These are phyloP conservation scores for Staphylotrichum longicolle DNA, from an alignment of 495 filamentous ascomycete genomes.

Conservation along the genomic window DNA sequence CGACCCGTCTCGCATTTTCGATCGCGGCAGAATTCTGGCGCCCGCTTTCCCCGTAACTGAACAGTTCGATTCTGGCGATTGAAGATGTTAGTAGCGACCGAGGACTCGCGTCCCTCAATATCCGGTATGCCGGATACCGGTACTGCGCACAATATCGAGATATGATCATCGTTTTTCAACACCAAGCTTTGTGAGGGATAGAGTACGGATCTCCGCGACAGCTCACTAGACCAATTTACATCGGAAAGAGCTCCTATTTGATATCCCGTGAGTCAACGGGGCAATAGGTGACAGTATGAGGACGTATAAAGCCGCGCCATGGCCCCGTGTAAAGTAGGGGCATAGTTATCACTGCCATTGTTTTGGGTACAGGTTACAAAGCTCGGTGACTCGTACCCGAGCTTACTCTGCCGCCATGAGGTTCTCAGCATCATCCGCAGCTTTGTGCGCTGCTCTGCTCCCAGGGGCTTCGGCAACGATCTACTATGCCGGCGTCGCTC, in stretches of 20 bases:
- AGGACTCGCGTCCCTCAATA: neutral
- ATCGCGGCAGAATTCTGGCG: conserved; percentile 3
- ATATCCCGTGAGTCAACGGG: no score
- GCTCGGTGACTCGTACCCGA: neutral
- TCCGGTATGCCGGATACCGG: neutral
- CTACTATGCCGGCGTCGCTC: conserved; percentile 54
- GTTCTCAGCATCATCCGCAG: conserved; percentile 23
- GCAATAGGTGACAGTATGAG: no score
- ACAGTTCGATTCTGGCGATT: neutral
- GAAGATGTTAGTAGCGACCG: neutral
- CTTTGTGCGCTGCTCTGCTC: conserved; percentile 31
- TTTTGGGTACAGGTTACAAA: neutral
- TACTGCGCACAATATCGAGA: neutral
- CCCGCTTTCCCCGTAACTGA: neutral
- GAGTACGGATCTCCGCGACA: conserved; percentile 4
- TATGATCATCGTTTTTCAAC: neutral
- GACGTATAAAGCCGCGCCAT: neutral
- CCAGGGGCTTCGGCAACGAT: conserved; percentile 46
- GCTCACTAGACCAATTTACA: neutral
- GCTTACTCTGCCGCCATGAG: conserved; percentile 31
- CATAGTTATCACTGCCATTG: no score
- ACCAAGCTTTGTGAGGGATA: conserved; percentile 1
- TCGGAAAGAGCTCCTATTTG: no score
- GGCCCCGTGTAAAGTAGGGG: no score
- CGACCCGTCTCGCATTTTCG: neutral